Evolutionary conservation across 768 basidiomycete species (phyloP).

Genomic region (Suillus occidentalis): DNA sequence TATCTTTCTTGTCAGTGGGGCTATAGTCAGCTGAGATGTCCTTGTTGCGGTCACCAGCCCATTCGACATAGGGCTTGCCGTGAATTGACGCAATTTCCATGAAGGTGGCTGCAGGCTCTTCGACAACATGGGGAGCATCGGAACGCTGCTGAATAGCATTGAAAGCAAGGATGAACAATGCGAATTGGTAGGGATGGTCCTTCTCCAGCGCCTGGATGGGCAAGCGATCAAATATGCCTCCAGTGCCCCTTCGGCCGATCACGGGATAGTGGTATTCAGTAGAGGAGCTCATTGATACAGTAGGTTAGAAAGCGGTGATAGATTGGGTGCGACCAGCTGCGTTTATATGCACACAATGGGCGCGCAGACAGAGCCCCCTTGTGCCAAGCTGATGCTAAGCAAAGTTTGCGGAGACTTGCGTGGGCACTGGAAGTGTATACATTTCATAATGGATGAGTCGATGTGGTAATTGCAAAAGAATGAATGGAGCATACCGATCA

Average conservation of each 20-base stretch:
- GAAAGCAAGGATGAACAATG: conserved; percentile 27
- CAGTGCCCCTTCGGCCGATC: conserved; percentile 18
- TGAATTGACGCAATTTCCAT: conserved; percentile 27
- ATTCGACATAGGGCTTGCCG: conserved; percentile 27
- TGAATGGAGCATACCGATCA: neutral
- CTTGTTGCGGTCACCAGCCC: conserved; percentile 22
- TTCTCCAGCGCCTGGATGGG: conserved; percentile 20
- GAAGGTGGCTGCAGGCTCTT: conserved; percentile 13
- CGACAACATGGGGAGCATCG: neutral
- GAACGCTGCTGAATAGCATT: conserved; percentile 13
- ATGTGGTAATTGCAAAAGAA: too few relatives aligned
- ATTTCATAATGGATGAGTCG: neutral
- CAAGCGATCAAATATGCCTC: conserved; percentile 21
- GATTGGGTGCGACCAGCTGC: neutral
- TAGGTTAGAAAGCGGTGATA: neutral
- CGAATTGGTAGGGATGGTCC: conserved; percentile 25
- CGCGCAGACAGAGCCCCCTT: neutral
- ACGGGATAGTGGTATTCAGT: conserved; percentile 20
- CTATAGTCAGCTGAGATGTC: conserved; percentile 20
- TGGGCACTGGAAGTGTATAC: neutral
- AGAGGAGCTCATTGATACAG: neutral
- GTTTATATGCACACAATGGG: neutral
- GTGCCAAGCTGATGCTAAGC: neutral
- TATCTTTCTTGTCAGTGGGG: conserved; percentile 25
- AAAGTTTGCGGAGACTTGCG: neutral